Base-by-base conservation (phyloP, 306 rosid genomes). In the Vigna hirtella region DNA sequence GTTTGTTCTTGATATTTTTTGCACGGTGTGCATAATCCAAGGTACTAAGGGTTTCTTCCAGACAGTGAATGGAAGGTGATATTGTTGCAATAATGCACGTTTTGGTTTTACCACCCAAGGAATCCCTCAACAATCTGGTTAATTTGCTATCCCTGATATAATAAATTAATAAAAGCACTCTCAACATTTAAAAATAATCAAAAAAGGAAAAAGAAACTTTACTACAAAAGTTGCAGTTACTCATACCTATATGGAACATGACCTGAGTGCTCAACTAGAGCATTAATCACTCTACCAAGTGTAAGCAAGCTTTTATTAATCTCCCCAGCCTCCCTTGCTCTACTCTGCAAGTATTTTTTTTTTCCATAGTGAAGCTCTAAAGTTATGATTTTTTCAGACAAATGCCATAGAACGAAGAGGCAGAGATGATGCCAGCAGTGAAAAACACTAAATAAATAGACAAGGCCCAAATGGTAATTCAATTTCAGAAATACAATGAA, bases 241-340 rank as follows among this genome's bases (percentile, higher is more conserved):
- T 40, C 40, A 16, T 90, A 91, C 99, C 99, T 93, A 50, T 96
- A 96, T 55, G 99, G 99, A 72, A 93, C 90, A 83, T 96, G 99
- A 79, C 98, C 98, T 26, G 99, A 96, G 89, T 96, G 99, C 84
- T 96, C 99, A 84, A 96, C 98, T 17, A 96, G 86, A 55, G 99
- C 96, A 85, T 96, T 96, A 76, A 96, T 96, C 77, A 88, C 93
- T 67, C 99, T 97, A 53, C 99, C 99, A 79, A 96, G 99, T 43
- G 99, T 96, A 49, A 96, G 97, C 72, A 96, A 87, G 84, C 99
- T 95, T 85, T 95, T 95, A 77, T 95, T 95, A 74, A 95, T 95
- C 93, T 95, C 99, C 72, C 99, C 99, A 42, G 99, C 99, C 87
- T 96, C 99, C 87, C 99, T 93, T 69, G 99, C 99, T 89, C 99